Conservation (phyloP, 225 moss, liverwort and hornwort genomes). For the Antitrichia curtipendula region DNA sequence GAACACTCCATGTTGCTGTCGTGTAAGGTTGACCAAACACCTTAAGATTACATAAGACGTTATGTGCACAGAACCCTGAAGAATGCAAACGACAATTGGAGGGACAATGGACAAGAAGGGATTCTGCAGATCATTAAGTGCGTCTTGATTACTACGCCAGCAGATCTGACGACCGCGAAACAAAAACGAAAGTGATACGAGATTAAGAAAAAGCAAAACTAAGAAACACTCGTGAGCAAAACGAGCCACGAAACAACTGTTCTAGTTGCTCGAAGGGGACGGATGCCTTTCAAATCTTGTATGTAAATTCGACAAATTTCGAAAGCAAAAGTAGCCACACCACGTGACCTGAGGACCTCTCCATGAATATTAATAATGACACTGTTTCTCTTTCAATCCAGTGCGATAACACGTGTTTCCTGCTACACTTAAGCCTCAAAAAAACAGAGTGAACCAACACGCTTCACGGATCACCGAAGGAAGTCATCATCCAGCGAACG, state of each 20-base stretch:
- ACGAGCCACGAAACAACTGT: neutral
- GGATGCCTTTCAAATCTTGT: neutral
- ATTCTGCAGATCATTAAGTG: neutral
- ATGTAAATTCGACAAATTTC: neutral
- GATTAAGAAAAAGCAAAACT: neutral
- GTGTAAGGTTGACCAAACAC: neutral
- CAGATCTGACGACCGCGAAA: neutral
- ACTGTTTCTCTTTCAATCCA: neutral
- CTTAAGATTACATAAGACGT: neutral
- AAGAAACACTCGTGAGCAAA: neutral
- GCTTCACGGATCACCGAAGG: neutral
- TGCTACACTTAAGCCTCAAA: neutral
- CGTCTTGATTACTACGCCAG: neutral
- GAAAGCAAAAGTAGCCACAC: neutral
- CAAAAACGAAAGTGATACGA: neutral
- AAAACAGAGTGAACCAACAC: neutral
- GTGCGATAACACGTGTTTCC: neutral
- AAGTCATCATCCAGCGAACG: neutral
- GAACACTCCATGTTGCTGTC: neutral
- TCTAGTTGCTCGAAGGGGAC: neutral
- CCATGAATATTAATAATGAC: neutral
- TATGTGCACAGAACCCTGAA: neutral
- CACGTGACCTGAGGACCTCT: neutral
- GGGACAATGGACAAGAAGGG: neutral
- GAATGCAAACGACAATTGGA: neutral